phyloP scores from a whole-genome alignment of 371 early-diverging fungal genomes.

The Mortierella sp. region DNA sequence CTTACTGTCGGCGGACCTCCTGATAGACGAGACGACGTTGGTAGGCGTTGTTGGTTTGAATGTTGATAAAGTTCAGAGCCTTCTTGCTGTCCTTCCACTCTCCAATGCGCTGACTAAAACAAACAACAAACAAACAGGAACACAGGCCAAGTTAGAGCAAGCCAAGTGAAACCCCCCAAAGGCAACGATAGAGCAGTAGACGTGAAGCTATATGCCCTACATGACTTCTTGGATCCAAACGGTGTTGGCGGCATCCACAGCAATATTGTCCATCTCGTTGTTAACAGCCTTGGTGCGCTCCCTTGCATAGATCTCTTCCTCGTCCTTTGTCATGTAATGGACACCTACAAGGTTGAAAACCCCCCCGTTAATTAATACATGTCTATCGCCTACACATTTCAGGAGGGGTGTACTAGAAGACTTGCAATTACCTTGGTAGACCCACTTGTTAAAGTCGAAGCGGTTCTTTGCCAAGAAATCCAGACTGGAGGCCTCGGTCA shows the following conservation, averaged over 20 bases:
- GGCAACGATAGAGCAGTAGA: background rate
- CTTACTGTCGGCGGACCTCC: constrained; percentile 71
- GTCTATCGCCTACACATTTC: background rate
- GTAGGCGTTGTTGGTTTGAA: constrained; percentile 67
- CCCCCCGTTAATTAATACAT: background rate
- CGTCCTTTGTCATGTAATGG: constrained; percentile 77
- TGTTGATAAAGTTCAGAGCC: constrained; percentile 62
- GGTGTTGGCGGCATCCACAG: constrained; percentile 69
- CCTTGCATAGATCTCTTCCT: constrained; percentile 67
- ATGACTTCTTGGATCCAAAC: constrained; percentile 66
- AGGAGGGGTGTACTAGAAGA: background rate
- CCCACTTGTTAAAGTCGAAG: constrained; percentile 89
- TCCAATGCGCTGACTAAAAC: constrained; percentile 58
- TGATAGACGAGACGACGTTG: constrained; percentile 79
- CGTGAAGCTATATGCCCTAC: constrained; percentile 34
- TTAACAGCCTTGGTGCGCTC: constrained; percentile 61
- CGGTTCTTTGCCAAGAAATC: constrained; percentile 82
- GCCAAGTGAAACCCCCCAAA: background rate
- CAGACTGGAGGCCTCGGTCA: constrained; percentile 78
- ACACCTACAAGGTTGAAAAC: constrained; percentile 68
- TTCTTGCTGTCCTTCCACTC: constrained; percentile 62
- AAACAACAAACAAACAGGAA: background rate
- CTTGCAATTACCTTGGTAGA: constrained; percentile 51
- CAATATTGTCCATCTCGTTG: constrained; percentile 72
- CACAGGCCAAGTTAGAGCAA: background rate